These are phyloP conservation scores for Durotheca rogersii DNA, from an alignment of 495 filamentous ascomycete genomes.

Conservation along the genomic window DNA sequence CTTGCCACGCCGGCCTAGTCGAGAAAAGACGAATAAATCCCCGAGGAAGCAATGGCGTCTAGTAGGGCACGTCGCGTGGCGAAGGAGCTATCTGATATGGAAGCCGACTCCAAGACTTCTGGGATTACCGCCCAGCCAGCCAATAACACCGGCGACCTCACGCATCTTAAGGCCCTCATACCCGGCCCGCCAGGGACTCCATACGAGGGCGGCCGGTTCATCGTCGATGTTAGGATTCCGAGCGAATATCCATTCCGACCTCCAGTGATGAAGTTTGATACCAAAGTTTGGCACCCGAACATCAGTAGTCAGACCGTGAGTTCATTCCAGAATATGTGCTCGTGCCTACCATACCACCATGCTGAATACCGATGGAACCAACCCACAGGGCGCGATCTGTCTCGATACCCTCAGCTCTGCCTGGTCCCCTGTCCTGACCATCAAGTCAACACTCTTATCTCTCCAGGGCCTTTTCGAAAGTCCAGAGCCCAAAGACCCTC, in stretches of 20 bases:
- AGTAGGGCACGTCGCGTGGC: slow-evolving; percentile 80
- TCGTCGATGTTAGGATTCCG: slow-evolving; percentile 84
- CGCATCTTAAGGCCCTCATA: slow-evolving; percentile 81
- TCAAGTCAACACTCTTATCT: slow-evolving; percentile 91
- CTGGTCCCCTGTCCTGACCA: slow-evolving; percentile 94
- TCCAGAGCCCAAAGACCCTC: slow-evolving; percentile 94
- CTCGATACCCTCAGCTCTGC: slow-evolving; percentile 86
- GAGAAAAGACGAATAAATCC: too few species aligned
- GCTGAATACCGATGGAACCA: not conserved
- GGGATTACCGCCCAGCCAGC: slow-evolving; percentile 69
- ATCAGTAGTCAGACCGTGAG: slow-evolving; percentile 91
- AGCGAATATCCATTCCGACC: slow-evolving; percentile 91
- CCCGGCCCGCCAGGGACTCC: slow-evolving; percentile 88
- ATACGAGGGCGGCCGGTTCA: slow-evolving; percentile 84
- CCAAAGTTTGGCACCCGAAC: slow-evolving; percentile 98
- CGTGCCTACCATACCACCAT: not conserved
- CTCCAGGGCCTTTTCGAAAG: slow-evolving; percentile 89
- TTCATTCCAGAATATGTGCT: slow-evolving; percentile 10
- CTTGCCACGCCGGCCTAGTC: too few species aligned
- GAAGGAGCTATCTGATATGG: slow-evolving; percentile 90
- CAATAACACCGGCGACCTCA: slow-evolving; percentile 68
- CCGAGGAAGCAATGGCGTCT: too few species aligned
- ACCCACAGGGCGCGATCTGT: slow-evolving; percentile 87
- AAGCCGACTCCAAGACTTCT: slow-evolving; percentile 66
- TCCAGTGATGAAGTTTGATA: slow-evolving; percentile 89